Conservation (phyloP, 129 eudicot genomes). For the Flaveria ramosissima region DNA sequence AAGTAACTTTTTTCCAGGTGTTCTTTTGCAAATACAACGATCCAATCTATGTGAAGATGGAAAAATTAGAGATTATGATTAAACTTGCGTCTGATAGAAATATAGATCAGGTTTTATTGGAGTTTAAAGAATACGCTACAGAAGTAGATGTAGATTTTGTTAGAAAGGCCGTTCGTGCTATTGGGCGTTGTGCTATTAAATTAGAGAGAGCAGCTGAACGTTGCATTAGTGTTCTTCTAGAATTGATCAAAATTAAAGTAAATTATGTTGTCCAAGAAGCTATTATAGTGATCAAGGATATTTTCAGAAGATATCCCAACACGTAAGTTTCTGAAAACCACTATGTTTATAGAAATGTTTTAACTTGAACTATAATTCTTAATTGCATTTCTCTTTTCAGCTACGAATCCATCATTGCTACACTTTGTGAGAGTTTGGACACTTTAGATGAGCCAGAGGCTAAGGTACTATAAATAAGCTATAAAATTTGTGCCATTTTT, state of each 20-base stretch:
- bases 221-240: conserved; percentile 95
- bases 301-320: conserved; percentile 97
- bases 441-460: conserved; percentile 99
- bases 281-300: conserved; percentile 93
- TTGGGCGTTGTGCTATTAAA: conserved; percentile 98
- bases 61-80: conserved; percentile 96
- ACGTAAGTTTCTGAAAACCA: conserved; percentile 53
- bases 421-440: conserved; percentile 97
- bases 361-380: conserved; percentile 39
- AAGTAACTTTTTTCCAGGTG: conserved; percentile 54
- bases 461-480: conserved; percentile 52
- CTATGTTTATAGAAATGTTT: background rate
- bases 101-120: conserved; percentile 97
- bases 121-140: conserved; percentile 97
- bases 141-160: conserved; percentile 99
- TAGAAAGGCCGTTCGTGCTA: conserved; percentile 98
- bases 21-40: conserved; percentile 99
- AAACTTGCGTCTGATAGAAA: conserved; percentile 98
- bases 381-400: conserved; percentile 41
- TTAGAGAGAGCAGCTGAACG: conserved; percentile 99
- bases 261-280: conserved; percentile 98
- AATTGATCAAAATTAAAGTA: conserved; percentile 94
- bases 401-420: conserved; percentile 96
- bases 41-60: conserved; percentile 99
- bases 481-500: conserved; percentile 10